A percentile compares a stretch with the other conserved stretches of the same genome.
phyloP scores from a whole-genome alignment of 148 eudicot genomes.

The Salicornia ramosissima region DNA sequence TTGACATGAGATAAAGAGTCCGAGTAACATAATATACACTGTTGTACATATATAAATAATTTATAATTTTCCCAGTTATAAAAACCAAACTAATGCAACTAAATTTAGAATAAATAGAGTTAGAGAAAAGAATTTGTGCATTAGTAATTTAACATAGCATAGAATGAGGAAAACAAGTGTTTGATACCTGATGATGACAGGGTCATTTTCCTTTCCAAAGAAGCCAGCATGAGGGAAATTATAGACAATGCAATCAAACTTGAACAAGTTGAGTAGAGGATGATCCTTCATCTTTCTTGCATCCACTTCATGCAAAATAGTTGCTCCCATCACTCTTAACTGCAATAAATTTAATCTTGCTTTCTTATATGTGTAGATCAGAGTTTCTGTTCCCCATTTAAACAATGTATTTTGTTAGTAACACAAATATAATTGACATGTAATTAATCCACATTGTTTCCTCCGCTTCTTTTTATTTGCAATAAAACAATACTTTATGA shows the following conservation, averaged over 20 bases:
- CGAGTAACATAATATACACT: no score
- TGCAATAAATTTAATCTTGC: slow-evolving; percentile 10
- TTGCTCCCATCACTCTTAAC: slow-evolving; percentile 3
- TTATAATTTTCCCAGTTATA: no score
- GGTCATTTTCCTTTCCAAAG: slow-evolving; percentile 16
- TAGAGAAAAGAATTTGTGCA: no score
- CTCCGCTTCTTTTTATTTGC: no score
- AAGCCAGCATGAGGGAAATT: slow-evolving; percentile 29
- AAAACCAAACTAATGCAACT: no score
- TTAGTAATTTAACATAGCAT: neutral
- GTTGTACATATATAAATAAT: no score
- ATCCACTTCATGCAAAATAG: slow-evolving; percentile 20
- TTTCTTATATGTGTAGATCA: slow-evolving; percentile 2
- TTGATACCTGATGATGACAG: slow-evolving; percentile 17
- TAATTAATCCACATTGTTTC: no score
- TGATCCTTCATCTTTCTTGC: slow-evolving; percentile 17
- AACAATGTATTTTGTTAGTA: neutral
- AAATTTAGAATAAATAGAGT: no score
- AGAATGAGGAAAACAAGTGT: neutral
- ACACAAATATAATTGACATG: no score
- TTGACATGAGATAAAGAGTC: no score
- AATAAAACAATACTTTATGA: no score
- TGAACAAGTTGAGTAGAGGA: neutral
- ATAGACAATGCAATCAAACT: slow-evolving; percentile 18
- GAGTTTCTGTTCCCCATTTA: slow-evolving; percentile 1